These are phyloP conservation scores for Fusarium albosuccineum DNA, from an alignment of 2,329 filamentous ascomycete genomes.

Conservation along the genomic window DNA sequence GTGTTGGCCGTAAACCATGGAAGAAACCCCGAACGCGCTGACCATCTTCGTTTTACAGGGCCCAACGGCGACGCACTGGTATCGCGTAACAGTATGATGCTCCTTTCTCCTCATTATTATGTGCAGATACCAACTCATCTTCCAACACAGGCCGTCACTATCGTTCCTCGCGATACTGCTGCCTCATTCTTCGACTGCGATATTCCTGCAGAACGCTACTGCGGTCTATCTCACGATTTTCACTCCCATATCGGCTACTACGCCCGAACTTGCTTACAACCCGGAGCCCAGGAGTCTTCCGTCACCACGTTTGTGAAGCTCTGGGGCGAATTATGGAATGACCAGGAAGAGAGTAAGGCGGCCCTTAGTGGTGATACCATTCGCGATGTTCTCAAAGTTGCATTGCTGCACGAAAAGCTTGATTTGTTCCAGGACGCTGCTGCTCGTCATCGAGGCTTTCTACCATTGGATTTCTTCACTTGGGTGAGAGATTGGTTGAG, in stretches of 20 bases:
- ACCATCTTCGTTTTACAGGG: conserved; percentile 20
- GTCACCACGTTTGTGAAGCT: conserved; percentile 13
- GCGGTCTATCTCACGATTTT: not conserved
- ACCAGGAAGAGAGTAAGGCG: not conserved
- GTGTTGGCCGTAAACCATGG: not conserved
- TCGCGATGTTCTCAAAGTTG: conserved; percentile 21
- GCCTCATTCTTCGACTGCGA: conserved; percentile 15
- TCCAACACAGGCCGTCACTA: conserved; percentile 30
- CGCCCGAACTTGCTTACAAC: conserved; percentile 9
- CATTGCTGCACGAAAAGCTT: conserved; percentile 16
- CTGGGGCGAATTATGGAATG: conserved; percentile 5
- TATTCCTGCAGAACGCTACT: rapidly evolving
- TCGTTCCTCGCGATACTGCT: conserved; percentile 37
- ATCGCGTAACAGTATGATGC: conserved; percentile 38
- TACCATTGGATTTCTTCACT: conserved; percentile 20
- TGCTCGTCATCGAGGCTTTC: not conserved
- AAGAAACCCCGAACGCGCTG: not conserved
- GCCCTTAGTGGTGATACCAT: not conserved
- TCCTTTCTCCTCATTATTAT: too few species aligned
- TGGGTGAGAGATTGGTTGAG: conserved; percentile 28
- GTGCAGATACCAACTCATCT: not conserved
- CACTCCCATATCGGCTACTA: conserved; percentile 24
- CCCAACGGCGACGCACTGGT: conserved; percentile 41
- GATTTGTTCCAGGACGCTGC: conserved; percentile 22
- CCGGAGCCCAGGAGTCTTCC: conserved; percentile 1